These are phyloP conservation scores for Monoraphidium neglectum DNA, from an alignment of 139 green algal genomes.

Conservation along the genomic window DNA sequence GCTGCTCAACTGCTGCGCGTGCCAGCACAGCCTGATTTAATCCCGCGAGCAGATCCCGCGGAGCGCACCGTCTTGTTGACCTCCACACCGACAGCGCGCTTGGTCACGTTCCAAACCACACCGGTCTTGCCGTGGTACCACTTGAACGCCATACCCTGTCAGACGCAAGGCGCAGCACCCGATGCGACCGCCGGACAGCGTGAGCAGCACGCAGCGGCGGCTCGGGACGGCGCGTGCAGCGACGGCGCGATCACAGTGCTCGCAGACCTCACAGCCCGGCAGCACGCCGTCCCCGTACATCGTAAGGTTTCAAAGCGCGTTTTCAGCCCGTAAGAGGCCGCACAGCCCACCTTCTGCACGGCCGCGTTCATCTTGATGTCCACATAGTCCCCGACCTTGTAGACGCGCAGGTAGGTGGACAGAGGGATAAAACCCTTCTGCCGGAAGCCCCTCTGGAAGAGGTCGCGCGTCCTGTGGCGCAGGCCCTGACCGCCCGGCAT, in stretches of 20 bases:
- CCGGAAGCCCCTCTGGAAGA: conserved; percentile 86
- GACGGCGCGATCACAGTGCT: too few species aligned
- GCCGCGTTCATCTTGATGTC: conserved; percentile 98
- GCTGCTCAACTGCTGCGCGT: too few species aligned
- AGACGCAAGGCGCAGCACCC: too few species aligned
- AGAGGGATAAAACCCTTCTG: conserved; percentile 91
- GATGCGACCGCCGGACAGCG: too few species aligned
- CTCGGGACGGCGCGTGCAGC: too few species aligned
- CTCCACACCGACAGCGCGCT: conserved; percentile 96
- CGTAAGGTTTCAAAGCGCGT: too few species aligned
- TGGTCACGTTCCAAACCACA: conserved; percentile 98
- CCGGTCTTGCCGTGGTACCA: conserved; percentile 98
- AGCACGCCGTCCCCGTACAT: too few species aligned
- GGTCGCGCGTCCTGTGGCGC: conserved; percentile 84
- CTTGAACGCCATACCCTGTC: conserved; percentile 98
- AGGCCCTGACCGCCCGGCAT: conserved; percentile 68
- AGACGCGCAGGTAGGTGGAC: conserved; percentile 92
- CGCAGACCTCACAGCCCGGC: too few species aligned
- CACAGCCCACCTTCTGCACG: conserved; percentile 85
- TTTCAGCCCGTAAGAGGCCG: not conserved
- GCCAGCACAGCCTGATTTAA: too few species aligned
- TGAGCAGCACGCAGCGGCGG: too few species aligned
- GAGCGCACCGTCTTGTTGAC: conserved; percentile 96
- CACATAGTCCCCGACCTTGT: conserved; percentile 97
- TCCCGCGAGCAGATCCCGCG: too few species aligned